Conservation (phyloP, 257 asterid genomes). For the Solanum bulbocastanum region DNA sequence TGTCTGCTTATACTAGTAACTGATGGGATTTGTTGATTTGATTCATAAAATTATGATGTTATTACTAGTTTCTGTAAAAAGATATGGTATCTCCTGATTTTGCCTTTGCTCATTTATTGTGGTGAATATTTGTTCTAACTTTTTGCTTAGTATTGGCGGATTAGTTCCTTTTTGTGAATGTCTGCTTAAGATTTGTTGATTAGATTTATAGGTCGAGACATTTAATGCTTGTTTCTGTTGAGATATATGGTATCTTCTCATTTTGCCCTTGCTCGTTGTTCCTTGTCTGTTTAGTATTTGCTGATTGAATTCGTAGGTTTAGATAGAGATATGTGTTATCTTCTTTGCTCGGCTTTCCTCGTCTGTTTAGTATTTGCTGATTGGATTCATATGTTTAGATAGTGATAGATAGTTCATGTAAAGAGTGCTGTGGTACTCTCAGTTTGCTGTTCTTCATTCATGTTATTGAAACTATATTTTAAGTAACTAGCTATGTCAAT, state of each 20-base stretch:
- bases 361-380: background rate
- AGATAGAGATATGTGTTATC: background rate
- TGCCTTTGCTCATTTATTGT: background rate
- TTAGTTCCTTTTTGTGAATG: background rate
- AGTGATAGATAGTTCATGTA: background rate
- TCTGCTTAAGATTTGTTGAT: background rate
- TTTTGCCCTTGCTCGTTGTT: background rate
- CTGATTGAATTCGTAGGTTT: background rate
- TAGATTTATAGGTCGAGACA: background rate
- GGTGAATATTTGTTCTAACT: background rate
- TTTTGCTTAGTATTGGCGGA: background rate
- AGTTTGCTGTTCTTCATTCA: background rate
- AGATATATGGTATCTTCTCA: background rate
- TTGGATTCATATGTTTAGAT: background rate
- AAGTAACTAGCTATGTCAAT: background rate
- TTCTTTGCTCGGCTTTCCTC: background rate
- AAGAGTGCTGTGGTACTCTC: rapidly evolving
- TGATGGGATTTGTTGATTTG: background rate
- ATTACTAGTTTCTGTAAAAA: background rate
- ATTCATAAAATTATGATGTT: background rate
- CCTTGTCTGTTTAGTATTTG: background rate
- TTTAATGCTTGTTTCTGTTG: background rate
- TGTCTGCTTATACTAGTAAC: background rate
- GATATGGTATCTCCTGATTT: background rate
- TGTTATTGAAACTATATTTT: background rate